phyloP scores from a whole-genome alignment of 345 rosid species.

The Erodium maritimum region DNA sequence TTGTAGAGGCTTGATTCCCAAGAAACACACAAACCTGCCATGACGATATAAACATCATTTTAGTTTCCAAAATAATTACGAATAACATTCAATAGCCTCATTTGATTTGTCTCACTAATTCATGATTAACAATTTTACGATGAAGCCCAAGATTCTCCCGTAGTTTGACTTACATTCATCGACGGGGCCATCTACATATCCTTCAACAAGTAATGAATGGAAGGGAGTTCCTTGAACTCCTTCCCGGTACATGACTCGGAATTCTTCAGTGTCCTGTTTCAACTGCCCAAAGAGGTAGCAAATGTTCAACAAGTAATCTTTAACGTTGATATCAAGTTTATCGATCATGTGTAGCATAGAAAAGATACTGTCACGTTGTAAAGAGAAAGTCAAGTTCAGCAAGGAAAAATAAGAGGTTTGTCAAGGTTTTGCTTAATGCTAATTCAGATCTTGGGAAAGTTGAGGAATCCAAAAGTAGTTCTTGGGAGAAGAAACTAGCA shows the following conservation, averaged over 20 bases:
- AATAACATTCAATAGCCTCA: not conserved
- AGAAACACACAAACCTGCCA: constrained; percentile 74
- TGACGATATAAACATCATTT: constrained; percentile 1
- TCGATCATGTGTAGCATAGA: too few species aligned
- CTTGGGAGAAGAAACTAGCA: too few species aligned
- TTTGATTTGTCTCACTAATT: not conserved
- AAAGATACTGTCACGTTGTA: too few species aligned
- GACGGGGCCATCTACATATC: constrained; percentile 76
- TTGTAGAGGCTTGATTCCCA: constrained; percentile 63
- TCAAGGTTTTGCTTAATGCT: too few species aligned
- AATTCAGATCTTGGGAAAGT: too few species aligned
- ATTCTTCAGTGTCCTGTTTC: constrained; percentile 68
- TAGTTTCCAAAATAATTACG: not conserved
- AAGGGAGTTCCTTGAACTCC: constrained; percentile 77
- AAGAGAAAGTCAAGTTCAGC: too few species aligned
- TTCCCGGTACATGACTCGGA: constrained; percentile 85
- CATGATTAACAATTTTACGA: not conserved
- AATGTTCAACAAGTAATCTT: not conserved
- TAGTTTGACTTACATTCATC: constrained; percentile 57
- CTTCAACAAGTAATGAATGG: constrained; percentile 86
- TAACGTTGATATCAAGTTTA: not conserved
- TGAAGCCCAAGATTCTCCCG: constrained; percentile 6
- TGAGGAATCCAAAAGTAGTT: too few species aligned
- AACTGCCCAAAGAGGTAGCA: constrained; percentile 28
- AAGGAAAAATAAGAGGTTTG: too few species aligned